Evolutionary conservation across 2,329 filamentous ascomycete species (phyloP), one percentile per base, ranked within the genome.

Genomic region (Boeremia exigua): DNA sequence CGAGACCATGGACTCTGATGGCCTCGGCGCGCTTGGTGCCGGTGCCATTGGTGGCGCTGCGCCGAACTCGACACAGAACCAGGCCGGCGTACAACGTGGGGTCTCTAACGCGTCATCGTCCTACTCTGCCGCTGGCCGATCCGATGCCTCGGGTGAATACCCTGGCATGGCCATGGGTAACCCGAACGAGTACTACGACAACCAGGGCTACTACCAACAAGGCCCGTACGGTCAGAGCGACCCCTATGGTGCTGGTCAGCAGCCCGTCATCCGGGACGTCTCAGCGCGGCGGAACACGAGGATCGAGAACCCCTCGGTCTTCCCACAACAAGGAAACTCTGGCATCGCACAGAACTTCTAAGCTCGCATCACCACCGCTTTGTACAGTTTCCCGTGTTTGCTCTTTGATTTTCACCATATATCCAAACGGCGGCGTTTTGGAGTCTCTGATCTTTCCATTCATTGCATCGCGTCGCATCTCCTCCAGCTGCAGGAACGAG

Each of bases 311-410:
- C 89, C 92, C 2, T 86, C 90, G 39, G 90, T 95, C 60, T 96
- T 91, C 69, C 93, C 94, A 10, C 91, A 96, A 72, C 92, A 96
- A 80, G 87, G 86, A 30, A 96, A 91, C 68, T 91, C 91, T 34
- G 95, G 95, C 56, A 97, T 99, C 69, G 91, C 95, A 29, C 95
- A 98, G 78, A 99, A 99, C 77, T 99, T 99, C 70, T 98, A 85
- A 58, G 55, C 44, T 29, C 48, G 42, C 30, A 48, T 42, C 11
- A 48, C 36, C 34, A 14, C 52, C 37, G 46, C 30, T 43, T 45
- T 55, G 52, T 56, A 43, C 54, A 53, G 30, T 46, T 27, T 38
- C 39, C n/a, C 40, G 14, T 32, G 48, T 32, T 49, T 19, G 44
- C 39, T 48, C 33, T 52, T 39, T 48, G 44, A 45, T 53, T 37